These are phyloP conservation scores for Saturnispora kantuleensis DNA, from an alignment of 805 yeast genomes.

Conservation along the genomic window DNA sequence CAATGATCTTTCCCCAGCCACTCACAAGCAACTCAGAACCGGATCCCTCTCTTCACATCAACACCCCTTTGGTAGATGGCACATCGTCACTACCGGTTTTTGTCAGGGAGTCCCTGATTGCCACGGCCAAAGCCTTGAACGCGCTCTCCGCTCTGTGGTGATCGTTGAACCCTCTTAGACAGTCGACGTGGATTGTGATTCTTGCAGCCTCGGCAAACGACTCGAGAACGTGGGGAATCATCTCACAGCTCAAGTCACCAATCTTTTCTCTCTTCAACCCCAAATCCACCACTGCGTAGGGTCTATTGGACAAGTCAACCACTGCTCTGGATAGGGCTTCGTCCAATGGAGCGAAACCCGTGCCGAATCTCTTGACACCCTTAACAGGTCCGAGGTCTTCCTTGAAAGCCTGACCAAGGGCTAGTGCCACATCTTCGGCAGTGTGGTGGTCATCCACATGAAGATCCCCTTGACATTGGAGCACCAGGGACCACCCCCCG, in stretches of 20 bases:
- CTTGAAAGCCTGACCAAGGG: constrained; percentile 83
- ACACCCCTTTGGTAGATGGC: constrained; percentile 94
- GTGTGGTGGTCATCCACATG: constrained; percentile 97
- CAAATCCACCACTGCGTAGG: constrained; percentile 80
- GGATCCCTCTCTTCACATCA: constrained; percentile 35
- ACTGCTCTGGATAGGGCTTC: constrained; percentile 95
- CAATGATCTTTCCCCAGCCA: no score
- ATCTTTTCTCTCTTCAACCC: constrained; percentile 88
- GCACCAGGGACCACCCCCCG: constrained; percentile 86
- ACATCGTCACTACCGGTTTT: constrained; percentile 82
- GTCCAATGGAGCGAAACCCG: constrained; percentile 91
- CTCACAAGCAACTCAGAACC: no score
- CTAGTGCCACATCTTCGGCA: constrained; percentile 91
- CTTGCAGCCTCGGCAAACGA: constrained; percentile 90
- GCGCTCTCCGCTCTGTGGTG: constrained; percentile 96
- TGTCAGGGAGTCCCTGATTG: constrained; percentile 76
- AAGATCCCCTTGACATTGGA: constrained; percentile 88
- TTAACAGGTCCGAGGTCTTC: constrained; percentile 79
- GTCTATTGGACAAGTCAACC: constrained; percentile 90
- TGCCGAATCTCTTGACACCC: constrained; percentile 89
- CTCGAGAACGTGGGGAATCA: constrained; percentile 96
- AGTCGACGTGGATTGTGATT: constrained; percentile 88
- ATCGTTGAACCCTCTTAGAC: constrained; percentile 87
- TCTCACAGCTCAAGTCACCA: constrained; percentile 87
- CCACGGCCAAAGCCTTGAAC: constrained; percentile 91